Evolutionary conservation across 1,139 yeast genomes (phyloP), one percentile per base, ranked within the genome.

Genomic region (Debaryomyces sp.): DNA sequence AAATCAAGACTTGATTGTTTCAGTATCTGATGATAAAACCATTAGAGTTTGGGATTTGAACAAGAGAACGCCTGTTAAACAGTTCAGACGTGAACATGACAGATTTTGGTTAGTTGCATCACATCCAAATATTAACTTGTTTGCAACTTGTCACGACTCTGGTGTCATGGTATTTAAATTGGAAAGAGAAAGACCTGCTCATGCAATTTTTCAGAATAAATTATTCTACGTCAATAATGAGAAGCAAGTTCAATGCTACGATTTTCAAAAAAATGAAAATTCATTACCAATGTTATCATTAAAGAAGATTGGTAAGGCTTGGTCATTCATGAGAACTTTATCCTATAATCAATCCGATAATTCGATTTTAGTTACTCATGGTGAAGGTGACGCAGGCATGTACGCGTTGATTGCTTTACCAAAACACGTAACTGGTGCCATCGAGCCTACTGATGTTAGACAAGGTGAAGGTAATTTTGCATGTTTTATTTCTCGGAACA

Each of bases 161-260:
- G 99, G 99, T 64, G 96, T 92, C 27, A 92, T 94, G 96, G 96
- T 95, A 47, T 95, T 95, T 81, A 95, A 95, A 72, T 80, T 95
- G 54, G 98, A 91, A 67, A 87, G 99, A 64, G 99, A 95, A 77
- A 85, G 99, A 67, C 99, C 99, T 21, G 97, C 98, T 17, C 81
- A 82, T 60, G 75, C 91, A 4, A 67, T 86, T 37, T 83, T 82
- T 71, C 95, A 88, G 64, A 81, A 82, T 61, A 82, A 78, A 66
- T 71, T 95, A 58, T 82, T 80, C 57, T 94, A 80, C 63, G 84
- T 92, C 59, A 91, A 90, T 70, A 81, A 83, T 53, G 96, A 91
- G 63, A 90, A 88, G 66, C 96, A 88, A 68, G 85, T 95, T 50
- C 96, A 89, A 68, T 75, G 82, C 47, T 90, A 80, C 62, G 95